Percentiles rank a stretch among this genome's conserved stretches.
Evolutionary conservation across 2,329 filamentous ascomycete genomes (phyloP).

Genomic region (Stromatinia cepivora): DNA sequence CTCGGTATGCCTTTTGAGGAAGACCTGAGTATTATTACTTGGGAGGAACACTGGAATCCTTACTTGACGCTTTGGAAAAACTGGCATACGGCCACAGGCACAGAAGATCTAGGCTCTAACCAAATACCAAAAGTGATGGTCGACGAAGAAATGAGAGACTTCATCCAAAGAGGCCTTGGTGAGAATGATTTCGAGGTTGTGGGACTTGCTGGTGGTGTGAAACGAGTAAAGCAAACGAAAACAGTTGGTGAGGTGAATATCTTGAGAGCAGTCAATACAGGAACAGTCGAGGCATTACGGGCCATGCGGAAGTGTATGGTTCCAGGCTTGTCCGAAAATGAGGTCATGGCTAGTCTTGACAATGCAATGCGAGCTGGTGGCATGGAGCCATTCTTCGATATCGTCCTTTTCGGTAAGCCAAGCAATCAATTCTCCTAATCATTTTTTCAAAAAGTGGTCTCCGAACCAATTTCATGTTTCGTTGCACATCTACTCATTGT

Average conservation of each 20-base stretch:
- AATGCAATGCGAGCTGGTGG: constrained; percentile 53
- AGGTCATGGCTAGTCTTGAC: constrained; percentile 58
- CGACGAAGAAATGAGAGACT: constrained; percentile 65
- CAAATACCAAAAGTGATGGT: constrained; percentile 54
- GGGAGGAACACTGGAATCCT: constrained; percentile 66
- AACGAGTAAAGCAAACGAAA: constrained; percentile 60
- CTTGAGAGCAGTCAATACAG: constrained; percentile 62
- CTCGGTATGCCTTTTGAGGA: constrained; percentile 56
- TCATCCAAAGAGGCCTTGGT: constrained; percentile 58
- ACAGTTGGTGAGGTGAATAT: constrained; percentile 56
- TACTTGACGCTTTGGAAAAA: constrained; percentile 54
- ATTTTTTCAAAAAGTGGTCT: background rate
- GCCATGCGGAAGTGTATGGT: constrained; percentile 58
- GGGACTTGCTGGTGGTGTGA: constrained; percentile 54
- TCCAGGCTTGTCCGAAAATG: constrained; percentile 56
- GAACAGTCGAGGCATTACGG: constrained; percentile 60
- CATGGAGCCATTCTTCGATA: constrained; percentile 61
- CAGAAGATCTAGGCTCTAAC: constrained; percentile 8
- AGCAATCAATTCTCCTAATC: background rate
- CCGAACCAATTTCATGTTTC: background rate
- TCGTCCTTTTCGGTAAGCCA: constrained; percentile 56
- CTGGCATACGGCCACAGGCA: constrained; percentile 33
- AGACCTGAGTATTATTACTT: constrained; percentile 55
- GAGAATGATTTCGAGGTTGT: constrained; percentile 56
- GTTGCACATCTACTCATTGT: background rate